These are phyloP conservation scores for Penicillium cosmopolitanum DNA, from an alignment of 495 filamentous ascomycete genomes.

Conservation along the genomic window DNA sequence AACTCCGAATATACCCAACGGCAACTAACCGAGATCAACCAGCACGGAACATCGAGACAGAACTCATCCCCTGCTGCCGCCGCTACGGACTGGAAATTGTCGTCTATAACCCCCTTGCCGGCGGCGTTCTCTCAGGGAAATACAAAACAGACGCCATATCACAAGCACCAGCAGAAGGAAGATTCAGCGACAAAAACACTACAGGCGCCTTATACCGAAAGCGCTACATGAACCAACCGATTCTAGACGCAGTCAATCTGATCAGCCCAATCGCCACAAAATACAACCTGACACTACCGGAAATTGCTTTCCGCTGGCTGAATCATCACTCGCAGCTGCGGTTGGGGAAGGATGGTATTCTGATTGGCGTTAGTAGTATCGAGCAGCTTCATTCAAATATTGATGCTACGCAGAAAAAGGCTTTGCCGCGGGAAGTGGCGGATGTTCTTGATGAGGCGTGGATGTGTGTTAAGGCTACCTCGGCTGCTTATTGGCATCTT, in stretches of 20 bases:
- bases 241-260: conserved; percentile 51
- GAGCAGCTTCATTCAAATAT: conserved; percentile 57
- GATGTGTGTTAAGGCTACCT: conserved; percentile 34
- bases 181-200: background rate
- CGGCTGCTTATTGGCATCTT: conserved; percentile 12
- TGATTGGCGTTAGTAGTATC: conserved; percentile 57
- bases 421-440: conserved; percentile 58
- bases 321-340: conserved; percentile 46
- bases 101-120: conserved; percentile 83
- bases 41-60: conserved; percentile 73
- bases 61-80: conserved; percentile 75
- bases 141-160: background rate
- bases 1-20: too few relatives aligned
- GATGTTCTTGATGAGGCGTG: conserved; percentile 57
- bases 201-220: conserved; percentile 41
- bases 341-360: conserved; percentile 43
- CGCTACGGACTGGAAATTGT: conserved; percentile 86
- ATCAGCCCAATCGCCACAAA: conserved; percentile 47
- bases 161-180: background rate
- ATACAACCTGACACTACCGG: conserved; percentile 44
- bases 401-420: conserved; percentile 57
- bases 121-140: conserved; percentile 73
- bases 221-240: conserved; percentile 48
- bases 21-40: background rate
- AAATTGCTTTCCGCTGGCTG: conserved; percentile 55